Evolutionary conservation across 179 eudicot genomes (phyloP), one percentile per base, ranked within the genome.

Genomic region (Monotropa hypopitys): DNA sequence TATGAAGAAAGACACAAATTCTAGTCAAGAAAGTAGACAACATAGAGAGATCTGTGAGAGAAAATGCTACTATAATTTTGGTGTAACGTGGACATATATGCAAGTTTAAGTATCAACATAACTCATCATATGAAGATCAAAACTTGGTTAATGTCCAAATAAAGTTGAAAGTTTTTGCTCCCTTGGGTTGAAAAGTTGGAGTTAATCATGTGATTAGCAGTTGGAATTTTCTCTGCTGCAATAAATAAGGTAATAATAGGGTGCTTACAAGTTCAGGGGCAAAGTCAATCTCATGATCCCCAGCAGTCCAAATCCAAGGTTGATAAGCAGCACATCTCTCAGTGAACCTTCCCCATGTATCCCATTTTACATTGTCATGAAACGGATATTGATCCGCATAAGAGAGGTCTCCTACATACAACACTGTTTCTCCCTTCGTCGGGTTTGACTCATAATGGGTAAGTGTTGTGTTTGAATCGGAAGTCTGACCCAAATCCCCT

Each of bases 221-320:
- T 38, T 1, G 5, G 5, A 38, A 0, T 38, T 38, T 38, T 35
- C 40, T 35, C 40, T 4, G 40, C 40, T 1, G 40, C 40, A 35
- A 35, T 4, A 4, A 35, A 35, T 35, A n/a, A n/a, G n/a, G 15
- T 8, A 6, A 15, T 11, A 26, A 61, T 28, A 28, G 2, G 45
- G 30, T 59, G 61, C 85, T 40, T 83, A 90, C 94, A 77, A 89
- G 78, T 76, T 77, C 75, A 21, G 94, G 94, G 46, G 80, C 84
- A 50, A 82, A 85, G 83, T 90, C 90, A 10, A 90, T 32, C 82
- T 90, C 94, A 74, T 90, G 94, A 82, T 89, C 89, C 18, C 94
- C 94, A 13, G 90, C 86, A 23, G 88, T 72, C 94, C 92, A 89
- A 47, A 90, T 90, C 94, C 94, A 90, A n/a, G 94, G 94, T 80